Evolutionary conservation across 441 rosid species (phyloP).

Genomic region (Gossypium laxum): DNA sequence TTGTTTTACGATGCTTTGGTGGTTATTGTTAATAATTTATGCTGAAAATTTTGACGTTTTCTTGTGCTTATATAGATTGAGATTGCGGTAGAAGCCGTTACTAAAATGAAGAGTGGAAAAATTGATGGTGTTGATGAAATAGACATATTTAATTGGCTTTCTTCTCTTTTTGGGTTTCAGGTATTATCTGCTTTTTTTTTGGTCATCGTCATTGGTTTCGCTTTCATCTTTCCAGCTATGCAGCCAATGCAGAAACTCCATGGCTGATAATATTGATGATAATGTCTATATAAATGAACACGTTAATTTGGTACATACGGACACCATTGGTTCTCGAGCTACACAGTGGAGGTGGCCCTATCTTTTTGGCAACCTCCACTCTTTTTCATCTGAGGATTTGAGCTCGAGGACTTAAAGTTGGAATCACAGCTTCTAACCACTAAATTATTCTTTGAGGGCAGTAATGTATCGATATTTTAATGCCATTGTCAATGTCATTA

Average conservation of each 20-base stretch:
- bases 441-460: not conserved
- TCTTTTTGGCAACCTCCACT: not conserved
- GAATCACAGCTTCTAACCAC: constrained; percentile 1
- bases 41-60: not conserved
- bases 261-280: not conserved
- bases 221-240: not conserved
- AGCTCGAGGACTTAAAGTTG: not conserved
- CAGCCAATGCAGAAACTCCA: not conserved
- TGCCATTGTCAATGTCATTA: not conserved
- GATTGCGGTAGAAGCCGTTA: constrained; percentile 60
- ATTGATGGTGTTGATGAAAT: constrained; percentile 11
- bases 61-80: constrained; percentile 39
- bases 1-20: not conserved
- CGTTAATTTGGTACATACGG: no score
- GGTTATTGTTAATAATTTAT: constrained; percentile 6
- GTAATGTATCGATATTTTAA: not conserved
- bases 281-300: not conserved
- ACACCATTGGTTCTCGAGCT: no score
- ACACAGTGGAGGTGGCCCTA: no score
- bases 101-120: constrained; percentile 43
- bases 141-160: constrained; percentile 91
- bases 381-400: not conserved
- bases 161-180: constrained; percentile 86
- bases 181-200: constrained; percentile 27
- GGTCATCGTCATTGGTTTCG: not conserved